Conservation (phyloP, 73 alveolate genomes). For the Tetrahymena elliotti region DNA sequence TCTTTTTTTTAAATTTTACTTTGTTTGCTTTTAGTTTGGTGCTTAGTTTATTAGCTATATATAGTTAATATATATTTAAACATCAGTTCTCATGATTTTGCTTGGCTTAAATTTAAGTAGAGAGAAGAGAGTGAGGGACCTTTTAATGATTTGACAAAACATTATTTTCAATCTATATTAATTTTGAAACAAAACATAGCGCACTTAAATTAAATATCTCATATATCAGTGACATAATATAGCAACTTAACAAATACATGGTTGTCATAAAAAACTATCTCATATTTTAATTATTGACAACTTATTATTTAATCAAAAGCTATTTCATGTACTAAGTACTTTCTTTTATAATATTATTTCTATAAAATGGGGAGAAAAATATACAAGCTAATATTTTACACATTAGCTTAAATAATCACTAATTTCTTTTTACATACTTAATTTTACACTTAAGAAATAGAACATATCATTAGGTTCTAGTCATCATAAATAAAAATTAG, state of each 20-base stretch:
- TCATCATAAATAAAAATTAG: background rate
- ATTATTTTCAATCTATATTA: background rate
- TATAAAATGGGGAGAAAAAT: background rate
- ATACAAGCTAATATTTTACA: no score
- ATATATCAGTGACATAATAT: background rate
- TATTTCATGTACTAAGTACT: no score
- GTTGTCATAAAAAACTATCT: background rate
- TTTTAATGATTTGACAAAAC: background rate
- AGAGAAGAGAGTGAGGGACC: background rate
- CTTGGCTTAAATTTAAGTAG: no score
- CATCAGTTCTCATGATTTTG: background rate
- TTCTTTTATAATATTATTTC: no score
- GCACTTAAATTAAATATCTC: background rate
- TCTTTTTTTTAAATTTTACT: background rate
- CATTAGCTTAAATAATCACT: background rate
- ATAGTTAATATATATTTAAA: background rate
- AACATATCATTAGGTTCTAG: background rate
- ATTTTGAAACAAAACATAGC: background rate
- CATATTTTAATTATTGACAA: background rate
- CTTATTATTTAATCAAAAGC: background rate
- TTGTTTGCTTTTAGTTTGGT: no score
- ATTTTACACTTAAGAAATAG: background rate
- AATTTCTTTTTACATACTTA: background rate
- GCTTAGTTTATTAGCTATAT: background rate
- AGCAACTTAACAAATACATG: background rate